Evolutionary conservation across 2,329 filamentous ascomycete species (phyloP), one percentile per base, ranked within the genome.

Genomic region (Ceratocystis smalleyi): DNA sequence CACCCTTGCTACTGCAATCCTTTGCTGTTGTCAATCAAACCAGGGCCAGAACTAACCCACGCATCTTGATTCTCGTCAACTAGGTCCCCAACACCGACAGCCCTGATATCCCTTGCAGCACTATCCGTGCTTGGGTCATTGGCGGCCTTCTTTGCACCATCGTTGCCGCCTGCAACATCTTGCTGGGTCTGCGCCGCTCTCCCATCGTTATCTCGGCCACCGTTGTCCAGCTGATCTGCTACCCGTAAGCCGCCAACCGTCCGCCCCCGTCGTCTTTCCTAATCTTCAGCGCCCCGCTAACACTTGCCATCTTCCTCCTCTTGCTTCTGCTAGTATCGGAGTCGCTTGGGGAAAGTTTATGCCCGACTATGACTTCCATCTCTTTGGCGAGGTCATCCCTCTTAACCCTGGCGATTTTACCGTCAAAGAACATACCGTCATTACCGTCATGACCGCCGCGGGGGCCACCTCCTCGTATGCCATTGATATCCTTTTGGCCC

Each of bases 91-190:
- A 62, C 30, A 80, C 79, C 67, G 75, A 78, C 64, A 79, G 81
- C 63, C 74, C 77, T 54, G 79, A 82, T n/a, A 70, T 80, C 3
- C 77, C 79, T 5, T 74, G 77, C 65, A 81, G 80, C 70, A 85
- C 83, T 2, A 75, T 85, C 65, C 82, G 83, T 22, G 81, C 81
- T 47, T 85, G 83, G 83, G 68, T 71, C 5, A 80, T 85, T 64
- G 83, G 83, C 43, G 68, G 81, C 63, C 1, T 84, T 49, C 76
- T 84, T 65, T 81, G 81, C 67, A 85, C 82, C 0, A 71, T 83
- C 61, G 80, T 82, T 32, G 81, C 81, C 0, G 79, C 75, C 1
- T 73, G 82, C 69, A 84, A 84, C 71, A 77, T 81, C 70, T 71
- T 83, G 8, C 81, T 83, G 45, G 72, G 71, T 15, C 68, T 78